Conservation (phyloP, 345 rosid species). For the Eucalyptus curtisii region DNA sequence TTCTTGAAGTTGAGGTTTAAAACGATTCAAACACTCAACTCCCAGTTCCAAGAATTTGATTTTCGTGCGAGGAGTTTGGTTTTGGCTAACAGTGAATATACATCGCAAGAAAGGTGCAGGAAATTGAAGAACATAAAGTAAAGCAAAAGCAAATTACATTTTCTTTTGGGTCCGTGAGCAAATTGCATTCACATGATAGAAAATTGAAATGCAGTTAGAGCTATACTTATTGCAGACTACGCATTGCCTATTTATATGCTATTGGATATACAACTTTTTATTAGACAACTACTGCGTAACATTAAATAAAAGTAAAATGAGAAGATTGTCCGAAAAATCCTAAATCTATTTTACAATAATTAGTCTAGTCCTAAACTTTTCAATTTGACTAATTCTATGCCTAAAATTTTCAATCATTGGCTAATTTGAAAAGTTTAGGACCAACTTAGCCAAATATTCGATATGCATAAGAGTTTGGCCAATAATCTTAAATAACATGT, state of each 20-base stretch:
- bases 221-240: neutral
- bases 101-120: neutral
- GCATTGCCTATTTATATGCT: neutral
- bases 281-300: neutral
- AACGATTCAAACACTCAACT: neutral
- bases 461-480: too few species aligned
- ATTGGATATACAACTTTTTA: too few species aligned
- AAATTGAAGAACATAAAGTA: neutral
- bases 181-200: neutral
- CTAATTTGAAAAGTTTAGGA: too few species aligned
- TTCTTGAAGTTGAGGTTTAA: neutral
- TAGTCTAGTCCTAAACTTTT: too few species aligned
- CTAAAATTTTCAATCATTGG: too few species aligned
- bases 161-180: neutral
- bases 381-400: too few species aligned
- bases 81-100: neutral
- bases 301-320: too few species aligned
- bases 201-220: neutral
- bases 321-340: too few species aligned
- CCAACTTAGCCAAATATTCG: accelerated
- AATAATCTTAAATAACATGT: too few species aligned
- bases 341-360: too few species aligned
- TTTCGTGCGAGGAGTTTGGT: neutral
- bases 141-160: neutral
- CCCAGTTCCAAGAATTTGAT: neutral